These are phyloP conservation scores for Thuja plicata DNA, from an alignment of 83 land plant genomes.

Conservation along the genomic window DNA sequence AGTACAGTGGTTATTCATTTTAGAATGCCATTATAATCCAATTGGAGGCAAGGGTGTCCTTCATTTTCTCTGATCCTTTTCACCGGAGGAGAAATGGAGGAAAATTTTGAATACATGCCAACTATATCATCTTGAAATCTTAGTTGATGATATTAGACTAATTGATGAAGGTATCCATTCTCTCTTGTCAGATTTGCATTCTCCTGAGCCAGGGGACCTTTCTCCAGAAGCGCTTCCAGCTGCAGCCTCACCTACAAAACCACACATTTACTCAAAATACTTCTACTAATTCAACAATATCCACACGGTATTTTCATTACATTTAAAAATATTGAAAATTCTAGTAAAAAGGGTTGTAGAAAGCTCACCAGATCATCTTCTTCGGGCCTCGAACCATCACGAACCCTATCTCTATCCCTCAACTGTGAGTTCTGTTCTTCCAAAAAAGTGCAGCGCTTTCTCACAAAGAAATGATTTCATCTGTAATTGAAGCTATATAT, in stretches of 20 bases:
- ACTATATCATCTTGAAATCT: slow-evolving; percentile 45
- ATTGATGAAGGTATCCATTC: slow-evolving; percentile 67
- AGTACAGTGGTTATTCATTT: not conserved
- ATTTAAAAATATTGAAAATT: not conserved
- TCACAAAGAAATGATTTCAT: too few species aligned
- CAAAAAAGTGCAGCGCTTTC: too few species aligned
- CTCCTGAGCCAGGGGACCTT: slow-evolving; percentile 66
- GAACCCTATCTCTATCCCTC: slow-evolving; percentile 35
- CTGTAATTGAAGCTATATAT: too few species aligned
- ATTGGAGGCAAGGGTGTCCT: too few species aligned
- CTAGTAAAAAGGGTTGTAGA: not conserved
- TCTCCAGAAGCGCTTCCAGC: slow-evolving; percentile 73
- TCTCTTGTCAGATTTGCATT: slow-evolving; percentile 66
- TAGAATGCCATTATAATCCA: not conserved
- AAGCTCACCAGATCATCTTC: slow-evolving; percentile 81
- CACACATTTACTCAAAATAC: not conserved
- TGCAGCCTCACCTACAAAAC: slow-evolving; percentile 70
- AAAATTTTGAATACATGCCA: slow-evolving; percentile 47
- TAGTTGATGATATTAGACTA: slow-evolving; percentile 74
- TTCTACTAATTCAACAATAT: too few species aligned
- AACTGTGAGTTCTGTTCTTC: slow-evolving; percentile 64
- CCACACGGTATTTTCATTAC: not conserved
- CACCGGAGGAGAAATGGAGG: slow-evolving; percentile 21
- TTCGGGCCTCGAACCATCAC: slow-evolving; percentile 50
- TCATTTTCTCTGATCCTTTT: too few species aligned